Evolutionary conservation across 139 green algal genomes (phyloP), one percentile per base, ranked within the genome.

Genomic region (Desmodesmus armatus): DNA sequence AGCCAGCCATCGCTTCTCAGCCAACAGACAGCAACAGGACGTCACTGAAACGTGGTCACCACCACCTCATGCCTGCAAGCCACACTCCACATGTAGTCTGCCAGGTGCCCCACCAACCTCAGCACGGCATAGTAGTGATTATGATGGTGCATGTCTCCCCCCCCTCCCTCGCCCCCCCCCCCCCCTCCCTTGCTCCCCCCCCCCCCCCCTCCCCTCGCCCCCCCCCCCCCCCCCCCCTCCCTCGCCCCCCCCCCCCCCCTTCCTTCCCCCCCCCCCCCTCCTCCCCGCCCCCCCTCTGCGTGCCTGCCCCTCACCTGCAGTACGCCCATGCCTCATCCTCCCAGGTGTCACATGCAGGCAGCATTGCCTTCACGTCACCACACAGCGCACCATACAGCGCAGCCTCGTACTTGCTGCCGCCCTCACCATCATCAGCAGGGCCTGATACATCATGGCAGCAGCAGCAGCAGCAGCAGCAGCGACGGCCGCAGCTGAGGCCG

Each of bases 321-420:
- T 94, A 88, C 5, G 87, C 90, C 94, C 94, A 97, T 15, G 85
- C 79, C 25, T 82, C 82, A 85, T 97, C 94, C 84, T 96, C 93
- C 93, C 94, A 97, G 67, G 49, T 87, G 67, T 25, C 4, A 82
- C 93, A 97, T 0, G 89, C 94, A 21, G 94, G 89, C 60, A 95
- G 86, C 65, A 93, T 60, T 39, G 73, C 47, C 0, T 63, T 53
- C 51, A 95, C 58, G 83, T 93, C 80, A 51, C 90, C 78, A 41
- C 87, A 84, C 63, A 97, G 76, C 21, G 90, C 86, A 7, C 78
- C 94, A 65, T 94, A 96, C 49, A 95, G 47, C 0, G 94, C 94
- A 2, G 92, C 90, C 88, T 97, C 94, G 43, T 90, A 90, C n/a
- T n/a, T n/a, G n/a, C n/a, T n/a, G n/a, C n/a, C n/a, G 6, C 44